These are phyloP conservation scores for Fusarium albidum DNA, from an alignment of 2,329 filamentous ascomycete genomes.

Conservation along the genomic window DNA sequence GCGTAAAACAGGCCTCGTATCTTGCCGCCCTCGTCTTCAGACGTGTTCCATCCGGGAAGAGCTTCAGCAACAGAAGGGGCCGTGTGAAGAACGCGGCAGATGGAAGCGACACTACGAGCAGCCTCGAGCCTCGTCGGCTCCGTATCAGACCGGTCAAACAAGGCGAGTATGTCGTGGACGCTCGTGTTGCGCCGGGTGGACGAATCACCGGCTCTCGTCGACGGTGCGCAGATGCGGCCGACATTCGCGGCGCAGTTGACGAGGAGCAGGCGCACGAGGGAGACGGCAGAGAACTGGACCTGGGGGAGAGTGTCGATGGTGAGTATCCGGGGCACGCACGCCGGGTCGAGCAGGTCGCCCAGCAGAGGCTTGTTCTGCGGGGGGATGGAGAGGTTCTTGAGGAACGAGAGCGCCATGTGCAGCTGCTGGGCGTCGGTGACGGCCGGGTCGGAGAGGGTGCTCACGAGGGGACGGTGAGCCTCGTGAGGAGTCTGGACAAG, in stretches of 20 bases:
- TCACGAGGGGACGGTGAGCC: conserved; percentile 54
- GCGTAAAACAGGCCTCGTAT: conserved; percentile 53
- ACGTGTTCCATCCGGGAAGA: conserved; percentile 47
- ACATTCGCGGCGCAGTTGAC: conserved; percentile 62
- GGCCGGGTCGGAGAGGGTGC: conserved; percentile 52
- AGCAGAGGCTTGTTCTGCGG: conserved; percentile 61
- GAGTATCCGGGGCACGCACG: conserved; percentile 63
- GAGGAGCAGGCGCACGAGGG: conserved; percentile 64
- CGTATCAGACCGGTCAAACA: conserved; percentile 51
- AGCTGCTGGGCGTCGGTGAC: conserved; percentile 60
- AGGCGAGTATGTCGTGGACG: conserved; percentile 47
- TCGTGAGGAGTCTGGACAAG: conserved; percentile 54
- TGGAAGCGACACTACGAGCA: conserved; percentile 59
- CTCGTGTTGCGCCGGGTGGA: conserved; percentile 43
- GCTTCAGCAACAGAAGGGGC: conserved; percentile 40
- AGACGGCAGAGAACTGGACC: conserved; percentile 67
- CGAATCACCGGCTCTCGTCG: conserved; percentile 42
- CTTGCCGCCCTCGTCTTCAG: conserved; percentile 32
- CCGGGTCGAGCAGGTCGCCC: conserved; percentile 55
- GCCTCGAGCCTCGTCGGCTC: conserved; percentile 68
- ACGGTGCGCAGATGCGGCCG: conserved; percentile 55
- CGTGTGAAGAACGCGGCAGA: conserved; percentile 65
- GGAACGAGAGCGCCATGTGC: conserved; percentile 65
- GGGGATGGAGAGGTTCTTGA: conserved; percentile 72
- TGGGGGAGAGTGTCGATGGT: conserved; percentile 59